Percentiles rank a stretch among this genome's conserved stretches.
Evolutionary conservation across 129 eudicot species (phyloP).

Genomic region (Helianthus annuus): HanXRQr2.0-SUNRISE NC_035448.2:181400449-181400948

Average conservation of each 20-base stretch:
- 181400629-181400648: neutral
- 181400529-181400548: slow-evolving; percentile 32
- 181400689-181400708: neutral
- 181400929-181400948: too few species aligned
- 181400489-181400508: slow-evolving; percentile 29
- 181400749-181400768: too few species aligned
- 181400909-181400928: too few species aligned
- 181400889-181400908: too few species aligned
- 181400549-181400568: slow-evolving; percentile 5
- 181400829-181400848: too few species aligned
- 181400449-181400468: slow-evolving; percentile 25
- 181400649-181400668: neutral
- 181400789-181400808: too few species aligned
- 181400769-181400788: too few species aligned
- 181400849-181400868: too few species aligned
- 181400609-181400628: neutral
- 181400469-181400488: slow-evolving; percentile 29
- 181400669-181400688: neutral
- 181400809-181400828: too few species aligned
- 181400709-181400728: neutral
- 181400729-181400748: too few species aligned
- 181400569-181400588: neutral
- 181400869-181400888: too few species aligned
- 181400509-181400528: slow-evolving; percentile 24
- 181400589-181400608: neutral